Conservation (phyloP, 768 basidiomycete species). For the Leccinum arenicola region DNA sequence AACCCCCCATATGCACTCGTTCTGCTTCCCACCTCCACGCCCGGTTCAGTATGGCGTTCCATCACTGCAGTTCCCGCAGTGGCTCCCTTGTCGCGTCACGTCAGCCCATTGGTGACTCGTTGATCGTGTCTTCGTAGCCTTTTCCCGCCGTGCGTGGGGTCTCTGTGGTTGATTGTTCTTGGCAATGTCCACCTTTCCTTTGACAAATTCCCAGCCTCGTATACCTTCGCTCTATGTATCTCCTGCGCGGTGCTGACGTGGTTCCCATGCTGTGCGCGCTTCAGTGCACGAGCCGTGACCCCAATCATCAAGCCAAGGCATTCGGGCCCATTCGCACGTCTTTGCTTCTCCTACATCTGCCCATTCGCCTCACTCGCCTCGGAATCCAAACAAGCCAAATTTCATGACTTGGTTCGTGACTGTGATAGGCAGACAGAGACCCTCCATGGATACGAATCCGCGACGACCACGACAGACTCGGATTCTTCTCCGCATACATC, state of each 20-base stretch:
- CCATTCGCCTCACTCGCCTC: conserved; percentile 1
- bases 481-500: conserved; percentile 28
- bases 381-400: not conserved
- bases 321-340: conserved; percentile 5
- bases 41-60: too few relatives aligned
- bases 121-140: conserved; percentile 1
- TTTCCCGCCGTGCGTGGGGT: not conserved
- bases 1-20: not conserved
- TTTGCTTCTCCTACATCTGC: conserved; percentile 1
- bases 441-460: conserved; percentile 26
- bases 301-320: conserved; percentile 4
- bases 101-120: conserved; percentile 19
- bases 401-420: too few relatives aligned
- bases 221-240: not conserved
- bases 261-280: not conserved
- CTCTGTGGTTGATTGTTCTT: not conserved
- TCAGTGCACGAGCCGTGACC: conserved; percentile 7
- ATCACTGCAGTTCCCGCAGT: conserved; percentile 8
- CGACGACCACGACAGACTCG: conserved; percentile 28
- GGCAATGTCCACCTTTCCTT: not conserved
- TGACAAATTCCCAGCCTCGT: not conserved
- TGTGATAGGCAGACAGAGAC: conserved; percentile 7
- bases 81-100: conserved; percentile 13
- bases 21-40: conserved; percentile 14
- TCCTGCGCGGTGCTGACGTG: conserved; percentile 8